Evolutionary conservation across 2,329 filamentous ascomycete species (phyloP).

Genomic region (Fusarium oxysporum): DNA sequence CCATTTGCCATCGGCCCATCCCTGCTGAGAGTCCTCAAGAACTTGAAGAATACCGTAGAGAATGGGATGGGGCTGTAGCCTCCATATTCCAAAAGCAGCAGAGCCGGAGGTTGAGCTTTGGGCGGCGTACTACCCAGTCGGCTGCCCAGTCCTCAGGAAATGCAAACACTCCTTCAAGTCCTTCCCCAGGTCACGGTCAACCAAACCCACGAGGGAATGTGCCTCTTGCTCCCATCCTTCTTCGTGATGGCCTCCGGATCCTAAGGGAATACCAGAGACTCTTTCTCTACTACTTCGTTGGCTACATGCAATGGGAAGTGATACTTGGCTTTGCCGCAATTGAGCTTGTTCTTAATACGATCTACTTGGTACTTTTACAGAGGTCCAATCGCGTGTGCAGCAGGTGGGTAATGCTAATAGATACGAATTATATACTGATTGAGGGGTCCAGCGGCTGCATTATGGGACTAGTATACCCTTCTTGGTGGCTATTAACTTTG

Average conservation of each 20-base stretch:
- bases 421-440: rapidly evolving
- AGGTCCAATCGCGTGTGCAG: neutral
- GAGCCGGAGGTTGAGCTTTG: neutral
- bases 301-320: neutral
- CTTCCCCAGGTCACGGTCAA: no score
- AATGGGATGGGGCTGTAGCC: neutral
- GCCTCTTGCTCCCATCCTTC: neutral
- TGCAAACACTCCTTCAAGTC: neutral
- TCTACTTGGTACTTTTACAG: neutral
- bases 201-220: neutral
- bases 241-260: neutral
- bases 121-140: rapidly evolving
- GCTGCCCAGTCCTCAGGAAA: neutral
- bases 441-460: rapidly evolving
- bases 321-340: neutral
- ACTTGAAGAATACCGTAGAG: neutral
- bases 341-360: neutral
- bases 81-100: neutral
- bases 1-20: rapidly evolving
- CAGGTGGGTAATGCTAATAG: rapidly evolving
- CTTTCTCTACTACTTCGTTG: neutral
- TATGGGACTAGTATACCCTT: neutral
- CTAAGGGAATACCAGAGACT: neutral
- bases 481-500: neutral
- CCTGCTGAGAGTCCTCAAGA: rapidly evolving